Base-by-base conservation (phyloP, 2,329 filamentous ascomycete species). In the Plectosphaerella plurivora region DNA sequence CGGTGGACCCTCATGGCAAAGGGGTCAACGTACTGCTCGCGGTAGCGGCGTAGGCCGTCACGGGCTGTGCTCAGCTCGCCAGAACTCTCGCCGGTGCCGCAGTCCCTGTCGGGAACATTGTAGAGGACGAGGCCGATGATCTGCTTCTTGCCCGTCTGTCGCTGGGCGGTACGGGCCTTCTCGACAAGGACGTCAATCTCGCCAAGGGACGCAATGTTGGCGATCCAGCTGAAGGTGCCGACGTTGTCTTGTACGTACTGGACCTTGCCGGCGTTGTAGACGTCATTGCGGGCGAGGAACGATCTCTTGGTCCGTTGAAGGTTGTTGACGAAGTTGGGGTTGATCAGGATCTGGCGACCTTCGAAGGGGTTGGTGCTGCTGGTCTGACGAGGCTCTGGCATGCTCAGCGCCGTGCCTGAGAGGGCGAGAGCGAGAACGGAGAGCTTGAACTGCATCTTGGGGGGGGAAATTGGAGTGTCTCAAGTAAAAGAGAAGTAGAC, bases 291-390 rank as follows among this genome's bases (percentile, higher is more conserved):
- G 12, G 59, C 59, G 11, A 63, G 54, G 61, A 75, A 75, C 20
- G 66, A 58, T 2, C 61, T 58, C 52, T 68, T 57, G 15, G 73
- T 73, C 51, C 66, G 54, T 24, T 72, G 65, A 35, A 77, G 65
- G 61, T 74, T 71, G n/a, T 51, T 55, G 12, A 71, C 66, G 61
- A 73, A 77, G 18, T 58, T 57, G n/a, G 70, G 68, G 62, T 76
- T 75, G 54, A 68, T 70, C 58, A 76, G 79, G 24, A 81, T 65
- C 7, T 68, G 72, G 57, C 73, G 75, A 53, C 73, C 73, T 1
- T 66, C 53, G 60, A 83, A 81, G 0, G 80, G 71, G 51, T 74
- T 73, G 49, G 60, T 41, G 25, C 20, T 36, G 14, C 36, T 46
- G 45, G 45, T 15, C 22, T 22, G 22, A 5, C 22, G 22, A 22